Evolutionary conservation across 108 stramenopile genomes (phyloP), one percentile per base, ranked within the genome.

Genomic region (Nannochloropsis gaditana): DNA sequence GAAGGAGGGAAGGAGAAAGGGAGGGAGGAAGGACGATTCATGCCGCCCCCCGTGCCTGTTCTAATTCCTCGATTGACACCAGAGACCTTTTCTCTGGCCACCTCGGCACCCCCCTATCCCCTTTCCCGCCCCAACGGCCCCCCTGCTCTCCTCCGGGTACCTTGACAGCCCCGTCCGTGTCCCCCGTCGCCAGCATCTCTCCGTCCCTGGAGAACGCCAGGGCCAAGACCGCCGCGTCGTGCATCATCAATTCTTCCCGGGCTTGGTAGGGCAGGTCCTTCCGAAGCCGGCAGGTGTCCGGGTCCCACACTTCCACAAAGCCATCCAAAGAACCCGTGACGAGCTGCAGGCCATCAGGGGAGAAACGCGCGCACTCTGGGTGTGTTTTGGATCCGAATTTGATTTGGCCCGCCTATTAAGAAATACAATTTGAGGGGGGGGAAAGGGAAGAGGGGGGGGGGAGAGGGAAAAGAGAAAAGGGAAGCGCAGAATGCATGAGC

Each of bases 291-390:
- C 92, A 95, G 41, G 84, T 86, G 21, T 90, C 88, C 15, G 88
- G 73, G 88, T 97, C 95, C 95, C 95, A 98, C 43, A 97, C 86
- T 90, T 99, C 99, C 44, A 99, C 92, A 83, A 97, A 93, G 31
- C 97, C 97, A 89, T 98, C 97, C 17, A 93, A 91, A 15, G 93
- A 93, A 4, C 95, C 97, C 9, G 96, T 97, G 1, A 96, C 91
- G 17, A 97, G 86, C 41, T 91, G 84, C 44, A 83, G 80, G 9
- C 91, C 93, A 84, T 93, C 93, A 5, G 95, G 94, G 82, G 93
- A 85, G 88, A 98, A 97, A 10, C 90, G 45, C 31, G 94, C 92
- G 17, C 91, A 89, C 87, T 94, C 93, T 10, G 94, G 93, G 43
- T 88, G 91, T 11, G 92, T 95, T 79, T 92, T 90, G 81, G 94